Percentiles rank a stretch among this genome's conserved stretches.
phyloP scores from a whole-genome alignment of 78 protist species.

The Pigoraptor vietnamica region DNA sequence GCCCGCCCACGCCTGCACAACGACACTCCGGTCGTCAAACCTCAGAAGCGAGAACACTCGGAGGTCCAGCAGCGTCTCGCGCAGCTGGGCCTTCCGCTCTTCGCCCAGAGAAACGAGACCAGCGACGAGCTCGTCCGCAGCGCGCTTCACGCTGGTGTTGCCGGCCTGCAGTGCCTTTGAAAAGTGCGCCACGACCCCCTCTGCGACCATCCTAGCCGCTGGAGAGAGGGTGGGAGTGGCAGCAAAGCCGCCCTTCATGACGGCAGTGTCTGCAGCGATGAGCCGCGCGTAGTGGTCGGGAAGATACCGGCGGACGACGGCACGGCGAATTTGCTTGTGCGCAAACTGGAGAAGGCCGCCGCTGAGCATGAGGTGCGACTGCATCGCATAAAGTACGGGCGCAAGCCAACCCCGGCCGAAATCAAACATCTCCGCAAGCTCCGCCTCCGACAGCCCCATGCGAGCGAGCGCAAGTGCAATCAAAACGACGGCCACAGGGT shows the following conservation, averaged over 20 bases:
- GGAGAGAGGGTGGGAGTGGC: too few species aligned
- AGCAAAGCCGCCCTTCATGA: background rate
- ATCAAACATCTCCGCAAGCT: background rate
- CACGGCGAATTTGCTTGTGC: background rate
- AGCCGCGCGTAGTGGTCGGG: background rate
- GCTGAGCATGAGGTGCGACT: background rate
- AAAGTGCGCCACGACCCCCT: background rate
- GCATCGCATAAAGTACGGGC: background rate
- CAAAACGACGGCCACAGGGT: background rate
- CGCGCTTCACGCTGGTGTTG: background rate
- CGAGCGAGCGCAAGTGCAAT: background rate
- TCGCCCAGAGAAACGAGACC: background rate
- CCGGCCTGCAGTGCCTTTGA: background rate
- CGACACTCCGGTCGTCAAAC: background rate
- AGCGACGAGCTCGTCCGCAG: background rate
- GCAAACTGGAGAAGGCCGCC: background rate
- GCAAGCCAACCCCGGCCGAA: background rate
- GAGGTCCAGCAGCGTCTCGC: background rate
- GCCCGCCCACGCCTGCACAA: background rate
- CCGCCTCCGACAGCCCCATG: background rate
- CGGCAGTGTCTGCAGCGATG: background rate
- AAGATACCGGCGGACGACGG: background rate
- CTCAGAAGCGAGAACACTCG: background rate
- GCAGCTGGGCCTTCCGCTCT: background rate
- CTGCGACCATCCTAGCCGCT: too few species aligned